phyloP scores from a whole-genome alignment of 768 basidiomycete genomes.

The Boletus bicolor region DNA sequence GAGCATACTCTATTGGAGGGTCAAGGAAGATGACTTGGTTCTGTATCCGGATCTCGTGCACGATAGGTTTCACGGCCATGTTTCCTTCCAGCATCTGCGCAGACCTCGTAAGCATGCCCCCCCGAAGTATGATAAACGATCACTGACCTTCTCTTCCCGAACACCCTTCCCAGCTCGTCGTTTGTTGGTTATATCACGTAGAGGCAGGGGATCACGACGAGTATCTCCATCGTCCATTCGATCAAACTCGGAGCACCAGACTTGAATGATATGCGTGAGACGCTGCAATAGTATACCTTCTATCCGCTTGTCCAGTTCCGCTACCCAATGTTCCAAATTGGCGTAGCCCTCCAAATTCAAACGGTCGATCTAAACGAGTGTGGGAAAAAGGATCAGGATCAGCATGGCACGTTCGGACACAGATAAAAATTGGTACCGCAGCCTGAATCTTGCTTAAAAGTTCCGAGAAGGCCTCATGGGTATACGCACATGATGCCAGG shows the following conservation, averaged over 20 bases:
- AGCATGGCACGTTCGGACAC: neutral
- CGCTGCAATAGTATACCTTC: constrained; percentile 77
- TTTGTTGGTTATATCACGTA: constrained; percentile 60
- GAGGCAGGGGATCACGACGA: constrained; percentile 47
- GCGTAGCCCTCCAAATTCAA: constrained; percentile 95
- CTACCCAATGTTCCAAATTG: constrained; percentile 90
- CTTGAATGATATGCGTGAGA: constrained; percentile 70
- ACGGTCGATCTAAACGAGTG: constrained; percentile 70
- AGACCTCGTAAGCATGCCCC: neutral
- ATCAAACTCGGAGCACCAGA: constrained; percentile 89
- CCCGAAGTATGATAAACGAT: neutral
- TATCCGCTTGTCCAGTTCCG: constrained; percentile 77
- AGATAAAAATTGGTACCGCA: constrained; percentile 50
- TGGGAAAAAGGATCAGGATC: neutral
- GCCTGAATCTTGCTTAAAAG: constrained; percentile 78
- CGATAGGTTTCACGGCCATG: constrained; percentile 78
- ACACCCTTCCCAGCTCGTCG: constrained; percentile 64
- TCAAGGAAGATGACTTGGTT: constrained; percentile 99
- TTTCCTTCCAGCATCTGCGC: constrained; percentile 65
- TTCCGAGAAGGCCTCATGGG: constrained; percentile 75
- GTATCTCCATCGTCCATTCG: constrained; percentile 65
- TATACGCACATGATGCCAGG: constrained; percentile 82
- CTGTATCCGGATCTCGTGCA: constrained; percentile 96
- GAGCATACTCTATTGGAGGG: constrained; percentile 93
- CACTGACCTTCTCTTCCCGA: constrained; percentile 75